Evolutionary conservation across 2,329 filamentous ascomycete genomes (phyloP).

Genomic region (Claviceps pazoutovae): DNA sequence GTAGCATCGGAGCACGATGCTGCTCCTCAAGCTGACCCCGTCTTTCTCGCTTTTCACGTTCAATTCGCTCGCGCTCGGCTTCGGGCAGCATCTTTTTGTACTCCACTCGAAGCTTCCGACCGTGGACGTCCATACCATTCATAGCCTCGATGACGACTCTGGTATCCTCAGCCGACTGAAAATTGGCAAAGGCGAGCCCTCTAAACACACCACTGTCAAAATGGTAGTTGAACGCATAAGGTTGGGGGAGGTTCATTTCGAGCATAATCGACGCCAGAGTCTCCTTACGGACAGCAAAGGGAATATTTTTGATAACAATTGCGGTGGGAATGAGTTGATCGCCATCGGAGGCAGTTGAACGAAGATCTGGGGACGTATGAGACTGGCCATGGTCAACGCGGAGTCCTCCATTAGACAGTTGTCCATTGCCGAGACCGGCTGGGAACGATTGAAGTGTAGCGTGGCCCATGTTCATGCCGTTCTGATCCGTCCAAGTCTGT

Average conservation of each 20-base stretch:
- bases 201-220: conserved; percentile 97
- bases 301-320: conserved; percentile 99
- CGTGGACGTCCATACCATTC: conserved; percentile 92
- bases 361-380: conserved; percentile 26
- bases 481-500: conserved; percentile 39
- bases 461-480: conserved; percentile 27
- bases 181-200: conserved; percentile 93
- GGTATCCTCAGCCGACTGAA: conserved; percentile 89
- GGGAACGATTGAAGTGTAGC: conserved; percentile 21
- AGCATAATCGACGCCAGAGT: conserved; percentile 88
- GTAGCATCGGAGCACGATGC: conserved; percentile 65
- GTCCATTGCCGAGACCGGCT: conserved; percentile 21
- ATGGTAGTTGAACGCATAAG: conserved; percentile 98
- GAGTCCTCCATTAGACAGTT: conserved; percentile 27
- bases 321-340: conserved; percentile 95
- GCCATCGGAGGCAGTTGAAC: conserved; percentile 35
- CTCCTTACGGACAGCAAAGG: conserved; percentile 96
- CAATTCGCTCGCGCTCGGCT: conserved; percentile 87
- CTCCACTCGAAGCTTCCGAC: conserved; percentile 85
- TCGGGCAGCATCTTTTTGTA: conserved; percentile 99
- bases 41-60: conserved; percentile 91
- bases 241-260: conserved; percentile 80
- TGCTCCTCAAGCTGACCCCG: conserved; percentile 94
- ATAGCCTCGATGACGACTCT: conserved; percentile 81
- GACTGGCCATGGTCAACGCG: conserved; percentile 28